Evolutionary conservation across 306 rosid species (phyloP), one percentile per base, ranked within the genome.

Genomic region (Dalbergia oliveri): DNA sequence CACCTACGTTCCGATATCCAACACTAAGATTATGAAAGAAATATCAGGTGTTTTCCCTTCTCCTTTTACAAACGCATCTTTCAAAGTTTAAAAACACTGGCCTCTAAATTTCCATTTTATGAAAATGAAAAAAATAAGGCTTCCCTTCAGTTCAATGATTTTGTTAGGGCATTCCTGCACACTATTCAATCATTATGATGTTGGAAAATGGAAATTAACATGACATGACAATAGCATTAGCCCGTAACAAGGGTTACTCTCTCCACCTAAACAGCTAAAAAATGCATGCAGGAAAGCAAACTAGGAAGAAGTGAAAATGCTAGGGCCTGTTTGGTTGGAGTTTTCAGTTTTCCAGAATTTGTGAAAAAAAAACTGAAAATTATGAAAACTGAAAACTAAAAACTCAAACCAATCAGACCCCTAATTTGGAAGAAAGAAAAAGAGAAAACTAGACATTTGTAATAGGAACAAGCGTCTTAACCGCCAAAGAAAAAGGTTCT

Each of bases 401-500:
- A n/a, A n/a, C n/a, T n/a, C n/a, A n/a, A n/a, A n/a, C n/a, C n/a
- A n/a, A n/a, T n/a, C n/a, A n/a, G n/a, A n/a, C n/a, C n/a, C 74
- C 23, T 64, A 37, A 4, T 37, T 37, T 4, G 41, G 41, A 37
- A 37, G 7, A 12, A 5, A 66, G 45, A 66, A 18, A 77, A 21
- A 15, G 7, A 3, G 35, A 14, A 23, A 33, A 39, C 2, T n/a
- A 41, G 34, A 43, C 9, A 3, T 54, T 11, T 53, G 66, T 33
- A 54, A 39, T 19, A 41, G 45, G 44, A 23, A 66, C 53, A 77
- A 77, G 35, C 67, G 66, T 56, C 67, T 66, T 66, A 53, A 26
- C 31, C 3, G 3, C 62, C 6, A 70, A 35, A 69, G 19, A 3
- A 4, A 77, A 73, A 72, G 1, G n/a, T 23, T 11, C 51, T 26